These are phyloP conservation scores for Chenopodium album DNA, from an alignment of 148 eudicot species.

Conservation along the genomic window DNA sequence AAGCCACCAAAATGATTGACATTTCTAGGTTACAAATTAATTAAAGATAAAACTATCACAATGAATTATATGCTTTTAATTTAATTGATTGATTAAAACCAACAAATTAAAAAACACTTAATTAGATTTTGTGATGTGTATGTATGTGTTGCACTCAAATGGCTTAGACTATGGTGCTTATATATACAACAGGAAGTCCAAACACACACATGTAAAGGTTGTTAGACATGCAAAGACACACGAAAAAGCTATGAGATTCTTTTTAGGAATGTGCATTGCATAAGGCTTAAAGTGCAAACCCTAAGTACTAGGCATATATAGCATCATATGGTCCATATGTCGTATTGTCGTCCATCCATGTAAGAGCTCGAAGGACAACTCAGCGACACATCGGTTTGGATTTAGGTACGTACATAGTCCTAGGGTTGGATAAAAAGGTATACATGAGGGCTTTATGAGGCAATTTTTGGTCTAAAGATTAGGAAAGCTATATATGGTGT, in stretches of 20 bases:
- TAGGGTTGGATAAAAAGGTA: too few relatives aligned
- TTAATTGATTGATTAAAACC: neutral
- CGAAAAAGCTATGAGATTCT: neutral
- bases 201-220: neutral
- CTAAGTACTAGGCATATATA: neutral
- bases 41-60: neutral
- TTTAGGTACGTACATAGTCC: neutral
- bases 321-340: neutral
- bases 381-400: neutral
- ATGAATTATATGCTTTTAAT: neutral
- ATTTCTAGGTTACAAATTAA: neutral
- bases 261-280: constrained; percentile 1
- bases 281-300: neutral
- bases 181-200: neutral
- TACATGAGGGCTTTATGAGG: neutral
- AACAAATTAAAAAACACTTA: neutral
- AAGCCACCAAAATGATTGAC: neutral
- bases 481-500: neutral
- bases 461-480: neutral
- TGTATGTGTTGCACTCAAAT: neutral
- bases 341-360: neutral
- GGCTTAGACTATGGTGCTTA: neutral
- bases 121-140: too few relatives aligned
- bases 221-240: neutral
- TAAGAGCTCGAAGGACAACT: constrained; percentile 1